Evolutionary conservation across 1,284 basidiomycete species (phyloP), one percentile per base, ranked within the genome.

Genomic region (Rhodotorula sp.): DNA sequence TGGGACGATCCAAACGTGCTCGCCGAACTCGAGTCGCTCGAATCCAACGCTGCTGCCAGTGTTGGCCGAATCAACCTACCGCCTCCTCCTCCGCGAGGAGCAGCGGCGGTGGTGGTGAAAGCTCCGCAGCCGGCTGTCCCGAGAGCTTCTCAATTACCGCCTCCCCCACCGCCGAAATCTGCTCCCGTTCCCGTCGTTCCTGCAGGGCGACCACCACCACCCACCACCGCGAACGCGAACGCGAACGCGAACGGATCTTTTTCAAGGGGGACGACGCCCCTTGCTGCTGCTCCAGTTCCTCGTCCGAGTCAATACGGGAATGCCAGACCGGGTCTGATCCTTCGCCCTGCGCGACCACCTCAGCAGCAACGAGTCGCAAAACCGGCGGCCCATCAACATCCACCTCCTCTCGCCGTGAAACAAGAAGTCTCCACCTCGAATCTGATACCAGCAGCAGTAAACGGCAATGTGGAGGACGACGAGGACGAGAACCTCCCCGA

Each of bases 401-500:
- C 18, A 14, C 26, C 16, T n/a, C 23, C 52, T 15, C 5, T 48
- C 3, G 48, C 10, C 21, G 21, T 20, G 31, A 62, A 62, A 21
- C 60, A 26, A 16, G 26, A 56, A 18, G 21, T 31, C 29, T n/a
- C 26, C 7, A n/a, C 12, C 12, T 26, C 52, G 52, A 7, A 29
- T 16, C 21, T 12, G 51, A 52, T 20, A 29, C 16, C 43, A n/a
- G 21, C 57, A 56, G n/a, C 29, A 21, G 61, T 29, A 47, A 59
- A 48, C 3, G 26, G 4, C 15, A 57, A 43, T 23, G n/a, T 23
- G 43, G 54, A 61, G 48, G 12, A 58, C 31, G 59, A 62, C 12
- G 67, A 64, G 15, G 71, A 73, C 20, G 74, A 73, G 39, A 57
- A 75, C 48, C 59, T 73, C 60, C 71, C 71, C 0, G 74, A 66